phyloP scores from a whole-genome alignment of 768 basidiomycete genomes.

The Serendipita sp. region DNA sequence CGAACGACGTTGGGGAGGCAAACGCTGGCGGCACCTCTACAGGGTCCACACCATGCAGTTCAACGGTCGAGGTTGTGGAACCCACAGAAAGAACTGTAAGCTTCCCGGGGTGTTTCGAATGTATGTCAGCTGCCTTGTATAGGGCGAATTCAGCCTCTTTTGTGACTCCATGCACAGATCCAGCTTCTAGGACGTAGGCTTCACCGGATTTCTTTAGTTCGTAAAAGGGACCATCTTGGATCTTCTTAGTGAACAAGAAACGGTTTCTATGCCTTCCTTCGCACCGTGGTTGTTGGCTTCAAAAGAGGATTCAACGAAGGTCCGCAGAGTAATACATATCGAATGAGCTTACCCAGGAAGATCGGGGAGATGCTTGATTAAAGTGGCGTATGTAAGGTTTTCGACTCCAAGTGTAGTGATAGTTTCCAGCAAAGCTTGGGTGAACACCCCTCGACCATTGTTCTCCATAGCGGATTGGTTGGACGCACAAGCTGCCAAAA shows the following conservation, averaged over 20 bases:
- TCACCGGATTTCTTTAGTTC: slow-evolving; percentile 22
- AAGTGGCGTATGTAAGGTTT: slow-evolving; percentile 30
- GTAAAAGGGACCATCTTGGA: slow-evolving; percentile 34
- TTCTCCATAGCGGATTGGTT: slow-evolving; percentile 42
- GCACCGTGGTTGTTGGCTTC: slow-evolving; percentile 33
- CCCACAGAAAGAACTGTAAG: slow-evolving; percentile 34
- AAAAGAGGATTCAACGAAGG: slow-evolving; percentile 17
- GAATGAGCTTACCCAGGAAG: not conserved
- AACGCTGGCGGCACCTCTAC: slow-evolving; percentile 36
- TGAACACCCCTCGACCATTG: slow-evolving; percentile 48
- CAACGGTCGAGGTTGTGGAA: slow-evolving; percentile 31
- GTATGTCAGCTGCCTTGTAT: slow-evolving; percentile 24
- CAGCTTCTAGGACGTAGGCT: slow-evolving; percentile 36
- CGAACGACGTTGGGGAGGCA: slow-evolving; percentile 20
- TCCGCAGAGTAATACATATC: not conserved
- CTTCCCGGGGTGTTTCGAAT: slow-evolving; percentile 44
- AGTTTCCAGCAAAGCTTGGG: slow-evolving; percentile 34
- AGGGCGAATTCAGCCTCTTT: slow-evolving; percentile 45
- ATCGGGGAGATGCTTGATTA: slow-evolving; percentile 18
- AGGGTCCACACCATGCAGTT: slow-evolving; percentile 22
- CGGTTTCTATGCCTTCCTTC: slow-evolving; percentile 33
- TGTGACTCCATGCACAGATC: slow-evolving; percentile 45
- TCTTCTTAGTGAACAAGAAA: slow-evolving; percentile 29
- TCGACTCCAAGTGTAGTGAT: slow-evolving; percentile 34
- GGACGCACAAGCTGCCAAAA: slow-evolving; percentile 40